phyloP scores from a whole-genome alignment of 163 green algal genomes.

The Prototheca cutis region DNA sequence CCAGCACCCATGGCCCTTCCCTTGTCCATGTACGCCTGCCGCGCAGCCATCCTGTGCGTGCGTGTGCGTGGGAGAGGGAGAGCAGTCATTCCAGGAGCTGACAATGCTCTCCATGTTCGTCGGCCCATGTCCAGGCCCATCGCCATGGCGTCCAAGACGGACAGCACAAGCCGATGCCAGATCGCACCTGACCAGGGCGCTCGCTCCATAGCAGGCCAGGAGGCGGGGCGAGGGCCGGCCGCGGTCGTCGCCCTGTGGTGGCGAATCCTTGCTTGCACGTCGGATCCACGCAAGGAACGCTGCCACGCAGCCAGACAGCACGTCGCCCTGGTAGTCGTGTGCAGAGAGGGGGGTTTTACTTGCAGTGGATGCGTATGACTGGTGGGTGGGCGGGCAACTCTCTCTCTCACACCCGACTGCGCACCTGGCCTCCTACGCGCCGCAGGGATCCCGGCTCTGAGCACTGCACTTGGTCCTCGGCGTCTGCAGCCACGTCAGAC shows the following conservation, averaged over 20 bases:
- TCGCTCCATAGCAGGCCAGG: slow-evolving; percentile 52
- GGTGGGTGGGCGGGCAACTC: too few relatives aligned
- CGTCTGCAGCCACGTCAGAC: slow-evolving; percentile 31
- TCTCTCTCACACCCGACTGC: too few relatives aligned
- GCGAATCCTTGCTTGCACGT: neutral
- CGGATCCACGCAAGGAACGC: slow-evolving; percentile 49
- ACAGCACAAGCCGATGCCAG: too few relatives aligned
- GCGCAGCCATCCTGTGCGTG: slow-evolving; percentile 25
- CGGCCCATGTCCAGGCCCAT: too few relatives aligned
- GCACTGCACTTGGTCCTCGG: slow-evolving; percentile 19
- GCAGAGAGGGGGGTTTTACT: too few relatives aligned
- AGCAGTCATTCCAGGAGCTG: too few relatives aligned
- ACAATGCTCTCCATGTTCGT: too few relatives aligned
- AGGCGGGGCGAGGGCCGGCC: slow-evolving; percentile 26
- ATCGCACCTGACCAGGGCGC: slow-evolving; percentile 19
- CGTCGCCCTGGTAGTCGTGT: slow-evolving; percentile 67
- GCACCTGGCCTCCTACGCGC: slow-evolving; percentile 59
- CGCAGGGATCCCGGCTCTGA: slow-evolving; percentile 37
- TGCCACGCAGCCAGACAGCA: slow-evolving; percentile 62
- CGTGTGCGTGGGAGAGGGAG: too few relatives aligned
- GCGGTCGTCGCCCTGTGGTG: neutral
- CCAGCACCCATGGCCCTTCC: slow-evolving; percentile 58
- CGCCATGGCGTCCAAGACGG: too few relatives aligned
- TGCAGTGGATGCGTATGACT: too few relatives aligned
- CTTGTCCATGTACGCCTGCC: slow-evolving; percentile 36